Evolutionary conservation across 805 yeast species (phyloP).

Genomic region (Priceomyces fermenticarens): DNA sequence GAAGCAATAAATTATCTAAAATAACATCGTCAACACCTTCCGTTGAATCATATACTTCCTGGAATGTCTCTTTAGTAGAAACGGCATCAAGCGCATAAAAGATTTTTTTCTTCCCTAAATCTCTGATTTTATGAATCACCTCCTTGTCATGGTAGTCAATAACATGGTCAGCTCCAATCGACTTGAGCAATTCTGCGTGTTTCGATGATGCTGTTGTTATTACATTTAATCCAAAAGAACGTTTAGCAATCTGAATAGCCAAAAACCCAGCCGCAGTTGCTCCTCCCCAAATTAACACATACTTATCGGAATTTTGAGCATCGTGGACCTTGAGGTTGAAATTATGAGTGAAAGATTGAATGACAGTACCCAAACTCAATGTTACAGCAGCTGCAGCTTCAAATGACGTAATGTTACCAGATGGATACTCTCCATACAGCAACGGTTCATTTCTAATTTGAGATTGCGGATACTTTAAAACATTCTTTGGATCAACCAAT

Average conservation of each 20-base stretch:
- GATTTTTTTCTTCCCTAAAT: constrained; percentile 16
- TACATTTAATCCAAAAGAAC: constrained; percentile 26
- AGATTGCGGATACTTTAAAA: constrained; percentile 27
- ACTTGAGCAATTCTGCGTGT: constrained; percentile 20
- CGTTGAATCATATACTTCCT: constrained; percentile 26
- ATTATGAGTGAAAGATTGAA: constrained; percentile 32
- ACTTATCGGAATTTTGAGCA: constrained; percentile 11
- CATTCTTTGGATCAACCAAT: constrained; percentile 30
- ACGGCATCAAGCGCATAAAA: constrained; percentile 27
- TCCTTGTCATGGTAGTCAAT: constrained; percentile 26
- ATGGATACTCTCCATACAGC: constrained; percentile 21
- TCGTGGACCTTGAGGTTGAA: constrained; percentile 22
- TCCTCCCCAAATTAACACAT: constrained; percentile 35
- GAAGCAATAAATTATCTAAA: constrained; percentile 18
- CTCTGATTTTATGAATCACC: constrained; percentile 19
- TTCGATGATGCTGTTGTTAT: constrained; percentile 25
- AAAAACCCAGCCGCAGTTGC: constrained; percentile 31
- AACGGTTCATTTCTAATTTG: constrained; percentile 11
- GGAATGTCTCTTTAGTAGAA: constrained; percentile 18
- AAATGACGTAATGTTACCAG: constrained; percentile 43
- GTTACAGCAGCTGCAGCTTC: constrained; percentile 67
- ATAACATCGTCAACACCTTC: constrained; percentile 16
- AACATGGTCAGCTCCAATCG: constrained; percentile 27
- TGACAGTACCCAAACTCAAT: constrained; percentile 52
- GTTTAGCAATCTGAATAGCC: constrained; percentile 31